phyloP scores from a whole-genome alignment of 2,329 filamentous ascomycete species.

The Falciphora oryzae region DNA sequence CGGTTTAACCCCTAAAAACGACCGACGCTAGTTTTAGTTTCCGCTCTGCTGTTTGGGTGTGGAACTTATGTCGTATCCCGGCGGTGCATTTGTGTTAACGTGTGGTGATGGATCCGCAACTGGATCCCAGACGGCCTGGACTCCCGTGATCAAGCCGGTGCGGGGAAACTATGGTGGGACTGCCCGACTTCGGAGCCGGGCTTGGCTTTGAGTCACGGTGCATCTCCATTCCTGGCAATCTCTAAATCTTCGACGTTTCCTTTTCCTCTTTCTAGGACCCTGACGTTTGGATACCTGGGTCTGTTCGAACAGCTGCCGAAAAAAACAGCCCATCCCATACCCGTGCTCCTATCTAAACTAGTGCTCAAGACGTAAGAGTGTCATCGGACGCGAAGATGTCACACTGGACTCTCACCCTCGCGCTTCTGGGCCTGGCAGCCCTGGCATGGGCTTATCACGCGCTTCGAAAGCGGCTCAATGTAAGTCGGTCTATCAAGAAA shows the following conservation, averaged over 20 bases:
- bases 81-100: too few relatives aligned
- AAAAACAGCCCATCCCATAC: too few relatives aligned
- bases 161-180: background rate
- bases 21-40: too few relatives aligned
- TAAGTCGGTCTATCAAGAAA: background rate
- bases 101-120: background rate
- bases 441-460: background rate
- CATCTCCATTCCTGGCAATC: background rate
- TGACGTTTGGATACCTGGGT: too few relatives aligned
- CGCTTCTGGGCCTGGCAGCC: background rate
- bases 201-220: background rate
- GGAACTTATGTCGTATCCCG: too few relatives aligned
- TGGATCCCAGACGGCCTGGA: background rate
- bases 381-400: background rate
- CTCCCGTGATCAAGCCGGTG: background rate
- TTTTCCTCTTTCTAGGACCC: background rate
- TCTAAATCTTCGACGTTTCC: too few relatives aligned
- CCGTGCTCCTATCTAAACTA: too few relatives aligned
- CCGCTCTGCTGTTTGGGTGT: too few relatives aligned
- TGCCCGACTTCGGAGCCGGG: background rate
- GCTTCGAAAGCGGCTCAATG: background rate
- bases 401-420: background rate
- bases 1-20: too few relatives aligned
- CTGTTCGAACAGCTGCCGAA: too few relatives aligned
- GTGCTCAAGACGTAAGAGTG: too few relatives aligned